phyloP scores from a whole-genome alignment of 148 eudicot species.

The Chenopodium berlandieri region DNA sequence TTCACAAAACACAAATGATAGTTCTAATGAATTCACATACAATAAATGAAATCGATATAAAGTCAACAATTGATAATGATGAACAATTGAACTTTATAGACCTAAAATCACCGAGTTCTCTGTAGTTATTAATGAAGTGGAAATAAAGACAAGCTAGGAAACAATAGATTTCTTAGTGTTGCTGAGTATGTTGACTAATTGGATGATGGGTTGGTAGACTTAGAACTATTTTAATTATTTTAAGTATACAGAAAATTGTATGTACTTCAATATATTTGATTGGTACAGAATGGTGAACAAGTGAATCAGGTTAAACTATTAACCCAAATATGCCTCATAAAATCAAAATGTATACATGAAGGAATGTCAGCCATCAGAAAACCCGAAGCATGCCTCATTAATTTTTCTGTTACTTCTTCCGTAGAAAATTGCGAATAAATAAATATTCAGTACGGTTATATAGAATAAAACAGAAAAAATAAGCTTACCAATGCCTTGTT shows the following conservation, averaged over 20 bases:
- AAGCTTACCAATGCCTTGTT: conserved; percentile 87
- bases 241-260: background rate
- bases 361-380: background rate
- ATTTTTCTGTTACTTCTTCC: background rate
- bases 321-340: background rate
- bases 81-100: background rate
- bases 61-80: background rate
- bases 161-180: background rate
- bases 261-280: background rate
- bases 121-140: background rate
- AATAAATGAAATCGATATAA: no score
- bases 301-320: background rate
- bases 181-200: background rate
- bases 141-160: background rate
- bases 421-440: background rate
- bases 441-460: background rate
- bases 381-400: background rate
- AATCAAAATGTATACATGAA: background rate
- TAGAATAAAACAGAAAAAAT: conserved; percentile 6
- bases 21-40: no score
- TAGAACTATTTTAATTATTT: background rate
- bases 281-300: background rate
- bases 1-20: no score
- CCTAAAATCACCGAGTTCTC: background rate
- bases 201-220: background rate